Conservation (phyloP, 2,329 filamentous ascomycete genomes). For the Xylaria sp. region DNA sequence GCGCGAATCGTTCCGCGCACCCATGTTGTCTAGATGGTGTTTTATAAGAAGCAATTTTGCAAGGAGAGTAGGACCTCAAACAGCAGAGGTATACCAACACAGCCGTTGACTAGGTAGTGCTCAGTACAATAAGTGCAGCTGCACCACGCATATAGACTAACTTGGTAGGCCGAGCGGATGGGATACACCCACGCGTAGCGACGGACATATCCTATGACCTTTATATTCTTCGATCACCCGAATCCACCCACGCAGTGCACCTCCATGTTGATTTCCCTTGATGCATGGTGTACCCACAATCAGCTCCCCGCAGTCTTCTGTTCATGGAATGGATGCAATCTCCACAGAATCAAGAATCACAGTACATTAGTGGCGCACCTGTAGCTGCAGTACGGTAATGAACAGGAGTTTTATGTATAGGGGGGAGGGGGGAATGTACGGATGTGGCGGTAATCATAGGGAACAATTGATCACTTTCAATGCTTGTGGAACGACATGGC, state of each 20-base stretch:
- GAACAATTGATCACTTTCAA: too few species aligned
- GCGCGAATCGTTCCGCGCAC: not conserved
- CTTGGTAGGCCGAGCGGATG: not conserved
- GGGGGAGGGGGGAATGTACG: too few species aligned
- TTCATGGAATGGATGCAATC: not conserved
- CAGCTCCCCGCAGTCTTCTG: not conserved
- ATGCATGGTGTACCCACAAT: not conserved
- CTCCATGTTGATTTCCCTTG: not conserved
- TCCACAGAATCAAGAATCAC: not conserved
- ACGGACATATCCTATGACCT: not conserved
- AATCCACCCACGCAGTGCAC: too few species aligned
- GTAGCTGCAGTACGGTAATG: too few species aligned
- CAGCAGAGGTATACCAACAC: not conserved
- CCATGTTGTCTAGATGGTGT: slow-evolving; percentile 11
- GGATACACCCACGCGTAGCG: not conserved
- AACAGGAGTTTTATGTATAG: too few species aligned
- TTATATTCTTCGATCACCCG: not conserved
- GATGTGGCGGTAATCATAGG: too few species aligned
- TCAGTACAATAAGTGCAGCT: not conserved
- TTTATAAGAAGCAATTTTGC: not conserved
- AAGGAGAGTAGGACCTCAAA: not conserved
- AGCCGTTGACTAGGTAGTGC: not conserved
- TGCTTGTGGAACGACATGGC: too few species aligned
- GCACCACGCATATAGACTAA: not conserved
- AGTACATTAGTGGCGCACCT: too few species aligned